Evolutionary conservation across 768 basidiomycete species (phyloP).

Genomic region (Agaricus subrufescens): DNA sequence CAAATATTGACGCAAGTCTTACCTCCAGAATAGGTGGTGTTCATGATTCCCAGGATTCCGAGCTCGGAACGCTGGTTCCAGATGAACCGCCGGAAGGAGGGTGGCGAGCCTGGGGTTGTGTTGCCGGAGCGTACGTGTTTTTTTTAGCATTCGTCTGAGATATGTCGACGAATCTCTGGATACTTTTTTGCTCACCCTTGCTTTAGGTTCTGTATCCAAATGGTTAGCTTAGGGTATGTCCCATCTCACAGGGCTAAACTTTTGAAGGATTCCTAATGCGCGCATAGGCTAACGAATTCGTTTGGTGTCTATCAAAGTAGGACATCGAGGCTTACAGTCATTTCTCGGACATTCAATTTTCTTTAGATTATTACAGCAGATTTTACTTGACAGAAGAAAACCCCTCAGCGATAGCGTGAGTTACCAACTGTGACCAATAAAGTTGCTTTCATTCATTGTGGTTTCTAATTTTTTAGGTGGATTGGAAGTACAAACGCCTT

Average conservation of each 20-base stretch:
- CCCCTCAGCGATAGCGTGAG: slow-evolving; percentile 20
- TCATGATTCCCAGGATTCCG: too few relatives aligned
- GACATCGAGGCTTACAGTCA: too few relatives aligned
- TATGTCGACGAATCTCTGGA: too few relatives aligned
- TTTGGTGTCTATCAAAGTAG: slow-evolving; percentile 23
- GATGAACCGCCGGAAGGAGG: slow-evolving; percentile 11
- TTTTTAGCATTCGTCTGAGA: neutral
- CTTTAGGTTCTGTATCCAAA: slow-evolving; percentile 14
- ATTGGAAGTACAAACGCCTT: slow-evolving; percentile 22
- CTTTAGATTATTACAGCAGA: slow-evolving; percentile 21
- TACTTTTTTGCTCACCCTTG: too few relatives aligned
- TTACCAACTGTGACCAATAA: neutral
- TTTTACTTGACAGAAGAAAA: slow-evolving; percentile 17
- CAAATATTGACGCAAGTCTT: too few relatives aligned
- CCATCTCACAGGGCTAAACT: neutral
- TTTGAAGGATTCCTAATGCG: neutral
- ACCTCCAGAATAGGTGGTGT: too few relatives aligned
- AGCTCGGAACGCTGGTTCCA: too few relatives aligned
- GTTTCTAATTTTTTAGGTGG: slow-evolving; percentile 15
- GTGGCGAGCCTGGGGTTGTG: slow-evolving; percentile 10
- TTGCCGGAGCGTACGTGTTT: slow-evolving; percentile 11
- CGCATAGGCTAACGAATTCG: slow-evolving; percentile 18
- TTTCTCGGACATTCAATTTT: neutral
- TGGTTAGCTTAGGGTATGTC: slow-evolving; percentile 19
- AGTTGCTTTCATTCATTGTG: neutral